Base-by-base conservation (phyloP, 1,284 basidiomycete genomes). In the Rhodotorula sp. region DNA sequence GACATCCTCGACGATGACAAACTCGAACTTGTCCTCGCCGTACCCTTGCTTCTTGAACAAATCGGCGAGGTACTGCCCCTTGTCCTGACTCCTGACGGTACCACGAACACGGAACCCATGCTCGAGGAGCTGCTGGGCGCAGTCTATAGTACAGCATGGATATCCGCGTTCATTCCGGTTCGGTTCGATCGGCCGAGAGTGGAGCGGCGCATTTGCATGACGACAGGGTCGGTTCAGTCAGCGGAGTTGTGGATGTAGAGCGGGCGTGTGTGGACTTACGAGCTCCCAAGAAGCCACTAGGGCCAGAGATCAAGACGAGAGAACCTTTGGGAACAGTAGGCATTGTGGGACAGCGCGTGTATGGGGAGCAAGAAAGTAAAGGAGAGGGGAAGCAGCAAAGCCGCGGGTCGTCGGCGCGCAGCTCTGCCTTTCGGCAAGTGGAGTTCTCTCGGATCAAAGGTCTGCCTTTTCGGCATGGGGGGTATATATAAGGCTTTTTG, bases 41-140 rank as follows among this genome's bases (percentile, higher is more conserved):
- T 67, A 68, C 15, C 77, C 77, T n/a, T 75, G 71, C 33, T 74
- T 62, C 22, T 65, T 42, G 66, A 79, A 82, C 66, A 81, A 76
- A 6, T 81, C 64, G 64, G 78, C 75, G 55, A 81, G 77, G 73
- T 81, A 82, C 5, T 81, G 74, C 7, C 82, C 81, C 76, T 84
- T 84, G 26, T 78, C 78, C 2, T 69, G 70, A 33, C 77, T 79
- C 20, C 83, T 79, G 10, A 83, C 80, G 0, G 83, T 83, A 24
- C 81, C 82, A 5, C 82, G 77, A 24, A 84, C 81, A 7, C 70
- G 62, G 71, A 74, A 80, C 14, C 81, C 81, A 26, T 69, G 67
- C 49, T 80, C 67, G 17, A 82, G 74, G 5, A 81, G 76, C 60
- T 79, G 74, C 30, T 76, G 69, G 42, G 65, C 70, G 62, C 80